phyloP scores from a whole-genome alignment of 176 grass and related monocot genomes.

The Eragrostis curvula region DNA sequence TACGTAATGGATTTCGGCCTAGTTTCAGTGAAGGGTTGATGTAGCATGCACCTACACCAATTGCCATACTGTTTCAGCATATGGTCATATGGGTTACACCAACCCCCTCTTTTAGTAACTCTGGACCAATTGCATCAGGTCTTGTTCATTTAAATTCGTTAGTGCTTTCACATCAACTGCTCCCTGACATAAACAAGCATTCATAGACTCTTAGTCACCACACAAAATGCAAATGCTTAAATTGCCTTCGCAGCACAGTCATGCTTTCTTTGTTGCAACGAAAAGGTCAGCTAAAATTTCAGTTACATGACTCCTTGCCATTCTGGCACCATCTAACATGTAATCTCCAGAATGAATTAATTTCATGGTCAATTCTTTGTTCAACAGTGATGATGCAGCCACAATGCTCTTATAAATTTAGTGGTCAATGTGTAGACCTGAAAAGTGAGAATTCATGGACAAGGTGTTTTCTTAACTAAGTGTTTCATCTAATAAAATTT shows the following conservation, averaged over 20 bases:
- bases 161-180: not conserved
- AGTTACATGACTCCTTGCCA: not conserved
- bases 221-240: not conserved
- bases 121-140: not conserved
- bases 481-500: not conserved
- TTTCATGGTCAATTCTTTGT: constrained; percentile 5
- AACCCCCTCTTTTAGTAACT: not conserved
- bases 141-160: not conserved
- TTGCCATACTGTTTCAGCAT: not conserved
- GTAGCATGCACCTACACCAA: not conserved
- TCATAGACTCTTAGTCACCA: not conserved
- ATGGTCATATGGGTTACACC: not conserved
- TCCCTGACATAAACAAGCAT: not conserved
- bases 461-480: not conserved
- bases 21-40: too few relatives aligned
- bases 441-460: not conserved
- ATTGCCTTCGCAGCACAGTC: not conserved
- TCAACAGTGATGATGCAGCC: not conserved
- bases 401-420: not conserved
- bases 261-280: not conserved
- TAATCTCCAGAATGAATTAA: not conserved
- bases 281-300: not conserved
- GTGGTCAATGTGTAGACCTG: not conserved
- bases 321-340: not conserved
- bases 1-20: not conserved